These are phyloP conservation scores for Neurospora cerealis DNA, from an alignment of 495 filamentous ascomycete species.

Conservation along the genomic window DNA sequence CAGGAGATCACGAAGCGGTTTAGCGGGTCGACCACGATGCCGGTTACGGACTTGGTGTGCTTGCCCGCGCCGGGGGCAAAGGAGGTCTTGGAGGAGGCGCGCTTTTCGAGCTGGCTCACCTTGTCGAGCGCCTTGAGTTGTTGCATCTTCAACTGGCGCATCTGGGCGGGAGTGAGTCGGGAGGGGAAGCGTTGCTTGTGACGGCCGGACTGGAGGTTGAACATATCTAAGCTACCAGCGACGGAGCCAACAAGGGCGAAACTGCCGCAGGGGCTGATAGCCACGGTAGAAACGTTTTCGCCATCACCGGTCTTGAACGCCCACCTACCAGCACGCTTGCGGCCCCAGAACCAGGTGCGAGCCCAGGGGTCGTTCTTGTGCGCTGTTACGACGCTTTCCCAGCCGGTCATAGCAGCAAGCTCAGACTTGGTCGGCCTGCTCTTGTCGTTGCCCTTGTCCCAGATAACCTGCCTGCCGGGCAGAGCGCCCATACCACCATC, in stretches of 20 bases:
- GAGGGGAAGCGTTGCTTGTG: slow-evolving; percentile 81
- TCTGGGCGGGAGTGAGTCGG: slow-evolving; percentile 52
- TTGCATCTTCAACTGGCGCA: slow-evolving; percentile 49
- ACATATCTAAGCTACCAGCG: slow-evolving; percentile 78
- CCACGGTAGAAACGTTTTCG: slow-evolving; percentile 74
- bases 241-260: slow-evolving; percentile 88
- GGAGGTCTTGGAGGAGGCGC: slow-evolving; percentile 17
- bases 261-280: slow-evolving; percentile 82
- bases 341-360: slow-evolving; percentile 95
- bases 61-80: slow-evolving; percentile 45
- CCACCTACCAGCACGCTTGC: slow-evolving; percentile 88
- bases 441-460: slow-evolving; percentile 60
- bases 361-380: slow-evolving; percentile 77
- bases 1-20: slow-evolving; percentile 78
- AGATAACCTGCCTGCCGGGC: slow-evolving; percentile 57
- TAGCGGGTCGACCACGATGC: slow-evolving; percentile 71
- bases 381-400: slow-evolving; percentile 95
- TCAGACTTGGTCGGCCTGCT: slow-evolving; percentile 47
- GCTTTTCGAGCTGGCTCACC: slow-evolving; percentile 36
- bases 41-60: slow-evolving; percentile 76
- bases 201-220: slow-evolving; percentile 87
- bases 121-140: slow-evolving; percentile 37
- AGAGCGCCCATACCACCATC: slow-evolving; percentile 84
- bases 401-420: slow-evolving; percentile 66
- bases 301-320: slow-evolving; percentile 79